Conservation (phyloP, 192 early-diverging fungal species). For the Gaertneriomyces semiglobifer region DNA sequence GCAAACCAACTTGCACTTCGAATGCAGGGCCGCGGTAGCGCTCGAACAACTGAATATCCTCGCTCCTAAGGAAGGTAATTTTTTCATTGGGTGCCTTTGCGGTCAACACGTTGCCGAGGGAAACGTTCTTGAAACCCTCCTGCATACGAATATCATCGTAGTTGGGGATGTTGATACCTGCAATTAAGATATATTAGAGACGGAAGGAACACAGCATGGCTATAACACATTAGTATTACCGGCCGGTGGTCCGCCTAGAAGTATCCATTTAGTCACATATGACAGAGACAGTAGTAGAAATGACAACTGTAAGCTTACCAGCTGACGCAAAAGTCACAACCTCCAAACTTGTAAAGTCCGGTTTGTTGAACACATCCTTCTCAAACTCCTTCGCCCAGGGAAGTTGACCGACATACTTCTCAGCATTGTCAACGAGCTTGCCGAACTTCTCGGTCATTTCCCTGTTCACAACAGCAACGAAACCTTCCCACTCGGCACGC, state of each 20-base stretch:
- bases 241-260: too few species aligned
- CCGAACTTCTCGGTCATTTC: constrained; percentile 57
- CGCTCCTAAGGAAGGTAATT: constrained; percentile 44
- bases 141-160: constrained; percentile 45
- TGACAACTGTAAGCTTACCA: constrained; percentile 38
- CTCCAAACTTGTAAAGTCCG: constrained; percentile 60
- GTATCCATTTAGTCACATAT: too few species aligned
- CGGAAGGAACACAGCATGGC: too few species aligned
- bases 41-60: constrained; percentile 46
- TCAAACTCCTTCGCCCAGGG: constrained; percentile 57
- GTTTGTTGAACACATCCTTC: constrained; percentile 51
- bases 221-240: too few species aligned
- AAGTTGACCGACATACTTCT: constrained; percentile 43
- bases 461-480: constrained; percentile 59
- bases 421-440: constrained; percentile 50
- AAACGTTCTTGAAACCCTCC: constrained; percentile 60
- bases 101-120: constrained; percentile 54
- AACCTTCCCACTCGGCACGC: constrained; percentile 64
- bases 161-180: constrained; percentile 45
- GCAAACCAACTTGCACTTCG: constrained; percentile 61
- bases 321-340: constrained; percentile 53
- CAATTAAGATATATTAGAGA: too few species aligned
- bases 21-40: constrained; percentile 43
- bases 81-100: constrained; percentile 50
- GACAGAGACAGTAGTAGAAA: too few species aligned